Evolutionary conservation across 768 basidiomycete genomes (phyloP), one percentile per base, ranked within the genome.

Genomic region (Daedaleopsis nitida): DNA sequence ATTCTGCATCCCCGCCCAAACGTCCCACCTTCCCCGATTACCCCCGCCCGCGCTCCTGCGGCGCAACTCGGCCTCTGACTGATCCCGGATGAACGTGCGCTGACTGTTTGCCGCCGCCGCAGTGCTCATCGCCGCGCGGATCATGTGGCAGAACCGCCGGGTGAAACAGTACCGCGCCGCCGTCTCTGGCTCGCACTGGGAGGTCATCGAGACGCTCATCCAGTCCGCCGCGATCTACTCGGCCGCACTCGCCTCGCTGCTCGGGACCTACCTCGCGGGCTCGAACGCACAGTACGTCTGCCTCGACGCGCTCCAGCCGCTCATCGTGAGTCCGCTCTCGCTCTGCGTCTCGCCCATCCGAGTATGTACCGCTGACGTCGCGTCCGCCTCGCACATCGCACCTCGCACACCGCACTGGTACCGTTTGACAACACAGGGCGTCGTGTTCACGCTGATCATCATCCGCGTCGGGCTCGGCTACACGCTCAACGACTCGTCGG

Each of bases 201-300:
- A 57, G 47, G 63, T 64, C 32, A 35, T 64, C 21, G 63, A 60
- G 56, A 64, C 59, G 21, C 47, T 64, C 52, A 55, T 64, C 19
- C 59, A 64, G 51, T 64, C 63, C 11, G 63, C 59, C 16, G 63
- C 63, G 13, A 55, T 64, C 23, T 64, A 64, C 59, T 64, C 63
- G 1, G 57, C 59, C 8, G 63, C 63, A 19, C 63, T 64, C 12
- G 56, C 57, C 10, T 60, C 63, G 8, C 50, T 64, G 9, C 55
- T 64, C 24, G 59, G 55, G 37, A 60, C 59, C 21, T 64, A 64
- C 59, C 55, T 64, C 54, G 63, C 63, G 9, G 59, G 59, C 39
- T 60, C 63, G 5, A 64, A 64, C 44, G 63, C 59, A n/a, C 63
- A 64, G 59, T 60, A 64, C 35, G 52, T 64, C 23, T 53, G 51